Base-by-base conservation (phyloP, 148 eudicot species). In the Silene latifolia region DNA sequence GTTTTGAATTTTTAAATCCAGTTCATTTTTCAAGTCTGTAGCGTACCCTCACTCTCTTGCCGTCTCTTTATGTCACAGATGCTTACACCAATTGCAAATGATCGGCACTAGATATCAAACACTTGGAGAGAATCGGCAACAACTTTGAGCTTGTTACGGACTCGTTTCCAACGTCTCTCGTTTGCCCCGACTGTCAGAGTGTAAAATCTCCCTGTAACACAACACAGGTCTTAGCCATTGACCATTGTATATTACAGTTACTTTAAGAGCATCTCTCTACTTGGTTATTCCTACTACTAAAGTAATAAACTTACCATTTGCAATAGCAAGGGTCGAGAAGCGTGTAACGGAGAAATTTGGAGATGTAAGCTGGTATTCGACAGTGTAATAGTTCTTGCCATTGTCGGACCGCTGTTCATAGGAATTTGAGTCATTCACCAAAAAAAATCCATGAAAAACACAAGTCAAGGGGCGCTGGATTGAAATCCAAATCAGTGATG, bases 111-210 rank as follows among this genome's bases (percentile, higher is more conserved):
- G 74, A 93, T 88, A 44, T 91, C 94, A 19, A 93, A 81, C 78
- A 93, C 91, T 78, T 81, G 83, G 83, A 91, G 89, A 57, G 97
- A 91, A 77, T 91, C 94, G 0, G 98, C 98, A 74, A 91, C 93
- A 39, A 93, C 93, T 83, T 93, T 93, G 66, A 93, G 96, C 76
- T 82, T 69, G 83, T 91, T 84, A 57, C 96, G 80, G 21, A 84
- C 73, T 82, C 87, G 85, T 78, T 77, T 85, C 97, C 98, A 93
- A 48, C 97, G 77, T 76, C 98, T 88, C 42, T 88, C 91, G 8
- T 89, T 93, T 35, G 98, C 93, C 51, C 94, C 89, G 51, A 93
- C 98, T 0, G 89, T 88, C 75, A 93, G 72, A 4, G 91, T 91
- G 81, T 91, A 93, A 72, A 83, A 87, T 85, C 98, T 91, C 76